Conservation (phyloP, 352 stramenopile species). For the Phytopythium aichiense region DNA sequence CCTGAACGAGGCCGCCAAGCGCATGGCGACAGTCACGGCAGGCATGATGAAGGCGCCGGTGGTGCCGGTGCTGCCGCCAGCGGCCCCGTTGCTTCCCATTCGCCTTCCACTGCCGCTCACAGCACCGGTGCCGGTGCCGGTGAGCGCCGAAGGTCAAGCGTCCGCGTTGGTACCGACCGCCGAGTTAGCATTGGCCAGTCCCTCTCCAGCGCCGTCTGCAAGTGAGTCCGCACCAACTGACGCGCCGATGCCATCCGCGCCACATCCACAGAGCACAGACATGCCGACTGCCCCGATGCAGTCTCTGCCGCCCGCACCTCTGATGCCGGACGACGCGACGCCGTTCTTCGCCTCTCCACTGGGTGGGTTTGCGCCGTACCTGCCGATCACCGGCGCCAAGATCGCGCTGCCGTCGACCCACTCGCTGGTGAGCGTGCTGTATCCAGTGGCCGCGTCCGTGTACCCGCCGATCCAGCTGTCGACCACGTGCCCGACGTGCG, state of each 20-base stretch:
- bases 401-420: slow-evolving; percentile 36
- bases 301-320: not conserved
- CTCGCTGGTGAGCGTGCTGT: slow-evolving; percentile 38
- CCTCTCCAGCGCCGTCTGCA: not conserved
- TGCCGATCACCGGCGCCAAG: slow-evolving; percentile 15
- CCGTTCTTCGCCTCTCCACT: not conserved
- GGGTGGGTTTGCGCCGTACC: not conserved
- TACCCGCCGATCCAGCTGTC: slow-evolving; percentile 22
- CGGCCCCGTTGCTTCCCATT: not conserved
- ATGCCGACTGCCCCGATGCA: not conserved
- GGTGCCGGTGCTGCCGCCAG: not conserved
- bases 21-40: slow-evolving; percentile 31
- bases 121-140: not conserved
- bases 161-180: not conserved
- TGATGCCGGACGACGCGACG: not conserved
- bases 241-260: not conserved
- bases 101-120: not conserved
- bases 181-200: not conserved
- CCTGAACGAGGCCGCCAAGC: slow-evolving; percentile 29
- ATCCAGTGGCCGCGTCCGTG: slow-evolving; percentile 25
- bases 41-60: slow-evolving; percentile 7
- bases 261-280: not conserved
- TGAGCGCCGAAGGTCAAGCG: not conserved
- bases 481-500: slow-evolving; percentile 22
- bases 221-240: not conserved